A percentile compares a stretch with the other conserved stretches of the same genome.
Conservation (phyloP, 2,329 filamentous ascomycete species). For the Neonectria punicea region DNA sequence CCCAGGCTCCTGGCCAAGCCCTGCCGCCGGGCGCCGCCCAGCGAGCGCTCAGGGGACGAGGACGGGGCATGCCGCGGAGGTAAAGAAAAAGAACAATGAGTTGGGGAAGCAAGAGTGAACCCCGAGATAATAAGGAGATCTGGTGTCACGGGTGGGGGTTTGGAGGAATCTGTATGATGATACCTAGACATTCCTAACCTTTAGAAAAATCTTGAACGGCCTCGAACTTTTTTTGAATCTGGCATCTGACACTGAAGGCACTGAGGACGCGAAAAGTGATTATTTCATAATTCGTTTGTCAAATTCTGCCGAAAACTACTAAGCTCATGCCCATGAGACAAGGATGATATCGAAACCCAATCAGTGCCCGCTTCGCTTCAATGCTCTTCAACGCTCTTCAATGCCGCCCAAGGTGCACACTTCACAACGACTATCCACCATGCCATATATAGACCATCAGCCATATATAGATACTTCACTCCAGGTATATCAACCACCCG, state of each 20-base stretch:
- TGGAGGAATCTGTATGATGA: conserved; percentile 52
- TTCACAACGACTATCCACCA: not conserved
- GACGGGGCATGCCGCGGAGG: conserved; percentile 89
- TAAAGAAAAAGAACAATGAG: conserved; percentile 53
- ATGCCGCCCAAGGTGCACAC: conserved; percentile 7
- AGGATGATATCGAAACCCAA: conserved; percentile 18
- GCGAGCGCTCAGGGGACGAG: conserved; percentile 83
- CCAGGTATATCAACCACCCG: conserved; percentile 22
- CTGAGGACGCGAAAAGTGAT: too few species aligned
- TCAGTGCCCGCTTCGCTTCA: conserved; percentile 34
- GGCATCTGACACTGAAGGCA: not conserved
- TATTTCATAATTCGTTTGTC: not conserved
- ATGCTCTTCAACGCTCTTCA: conserved; percentile 17
- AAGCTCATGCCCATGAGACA: conserved; percentile 22
- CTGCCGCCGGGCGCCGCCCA: conserved; percentile 87
- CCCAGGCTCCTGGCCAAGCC: conserved; percentile 81
- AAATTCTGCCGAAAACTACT: conserved; percentile 17
- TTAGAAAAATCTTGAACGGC: conserved; percentile 40
- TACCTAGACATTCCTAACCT: conserved; percentile 45
- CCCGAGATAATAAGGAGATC: conserved; percentile 32
- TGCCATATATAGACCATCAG: not conserved
- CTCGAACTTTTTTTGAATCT: conserved; percentile 29
- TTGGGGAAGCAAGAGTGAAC: conserved; percentile 28
- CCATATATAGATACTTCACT: not conserved
- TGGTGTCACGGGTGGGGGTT: conserved; percentile 34